Conservation (phyloP, 148 eudicot genomes). For the Nepenthes gracilis region DNA sequence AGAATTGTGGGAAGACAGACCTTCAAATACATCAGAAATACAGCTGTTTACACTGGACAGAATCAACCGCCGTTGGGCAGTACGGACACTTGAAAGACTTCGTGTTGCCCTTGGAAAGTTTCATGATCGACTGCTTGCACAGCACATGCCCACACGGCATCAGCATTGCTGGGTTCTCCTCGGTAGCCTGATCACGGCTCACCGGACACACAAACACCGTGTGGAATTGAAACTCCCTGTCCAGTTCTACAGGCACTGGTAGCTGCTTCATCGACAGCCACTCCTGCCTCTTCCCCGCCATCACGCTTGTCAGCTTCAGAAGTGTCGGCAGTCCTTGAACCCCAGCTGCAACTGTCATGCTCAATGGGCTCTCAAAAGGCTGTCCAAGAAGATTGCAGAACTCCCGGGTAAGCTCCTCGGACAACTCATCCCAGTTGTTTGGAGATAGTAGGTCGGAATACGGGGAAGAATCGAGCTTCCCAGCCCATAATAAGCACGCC, state of each 20-base stretch:
- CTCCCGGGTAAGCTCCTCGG: constrained; percentile 49
- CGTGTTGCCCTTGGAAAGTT: constrained; percentile 65
- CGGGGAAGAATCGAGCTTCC: constrained; percentile 65
- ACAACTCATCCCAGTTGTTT: constrained; percentile 44
- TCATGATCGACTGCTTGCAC: constrained; percentile 74
- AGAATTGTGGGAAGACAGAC: not conserved
- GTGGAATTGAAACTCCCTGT: constrained; percentile 65
- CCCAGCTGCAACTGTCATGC: constrained; percentile 66
- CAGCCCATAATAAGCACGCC: constrained; percentile 65
- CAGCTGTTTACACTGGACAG: constrained; percentile 53
- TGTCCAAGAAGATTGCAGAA: constrained; percentile 66
- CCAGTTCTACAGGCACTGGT: constrained; percentile 74
- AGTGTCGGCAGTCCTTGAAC: constrained; percentile 81
- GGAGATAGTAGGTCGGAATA: constrained; percentile 53
- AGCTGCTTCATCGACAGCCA: constrained; percentile 84
- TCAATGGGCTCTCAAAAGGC: constrained; percentile 60
- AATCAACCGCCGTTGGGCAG: constrained; percentile 68
- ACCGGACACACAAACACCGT: constrained; percentile 88
- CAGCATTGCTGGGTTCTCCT: constrained; percentile 87
- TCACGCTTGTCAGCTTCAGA: constrained; percentile 75
- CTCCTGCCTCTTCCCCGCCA: constrained; percentile 65
- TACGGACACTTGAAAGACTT: constrained; percentile 87
- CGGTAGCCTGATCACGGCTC: constrained; percentile 76
- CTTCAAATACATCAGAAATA: constrained; percentile 29
- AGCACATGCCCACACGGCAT: constrained; percentile 79